Evolutionary conservation across 805 yeast genomes (phyloP), one percentile per base, ranked within the genome.

Genomic region (Metschnikowia colocasiae): DNA sequence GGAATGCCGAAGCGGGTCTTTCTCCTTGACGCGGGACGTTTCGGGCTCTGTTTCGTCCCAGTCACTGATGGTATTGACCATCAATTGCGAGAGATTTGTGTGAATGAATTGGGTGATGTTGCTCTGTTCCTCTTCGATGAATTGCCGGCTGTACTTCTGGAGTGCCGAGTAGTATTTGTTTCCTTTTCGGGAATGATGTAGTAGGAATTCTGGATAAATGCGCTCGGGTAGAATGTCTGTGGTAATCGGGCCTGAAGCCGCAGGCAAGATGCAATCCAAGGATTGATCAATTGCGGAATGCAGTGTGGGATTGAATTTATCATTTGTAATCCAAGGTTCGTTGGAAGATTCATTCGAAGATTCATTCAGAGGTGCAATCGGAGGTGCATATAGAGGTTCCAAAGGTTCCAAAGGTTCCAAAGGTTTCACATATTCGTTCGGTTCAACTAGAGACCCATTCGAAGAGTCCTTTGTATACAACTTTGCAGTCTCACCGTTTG

Each of bases 61-160:
- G 16, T 15, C 29, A 32, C 36, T 22, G 29, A 40, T 40, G 30
- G 43, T 40, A 23, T 15, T 31, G 27, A 30, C 43, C 43, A 40
- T 40, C n/a, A 22, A 15, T 20, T 40, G 36, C 43, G 27, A 22
- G 10, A 40, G 43, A n/a, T 41, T 35, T 22, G 52, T 42, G 35
- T 31, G 45, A 7, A 40, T 15, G 69, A 73, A 71, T 54, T 70
- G 68, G 20, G 63, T 63, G 19, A 50, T 46, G 15, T 38, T 3
- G 48, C 51, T 26, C 16, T 47, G 46, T 3, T 53, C 53, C 4
- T 51, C 55, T 2, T 47, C 51, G 1, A 63, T 55, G 51, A 71
- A 71, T 54, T 70, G 76, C 39, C 62, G 59, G 32, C 58, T 60
- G 50, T 61, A 60, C 15, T 71, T 53, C 55, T 72, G 76, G 47